Evolutionary conservation across 2,329 filamentous ascomycete species (phyloP), one percentile per base, ranked within the genome.

Genomic region (Metarhizium brunneum): DNA sequence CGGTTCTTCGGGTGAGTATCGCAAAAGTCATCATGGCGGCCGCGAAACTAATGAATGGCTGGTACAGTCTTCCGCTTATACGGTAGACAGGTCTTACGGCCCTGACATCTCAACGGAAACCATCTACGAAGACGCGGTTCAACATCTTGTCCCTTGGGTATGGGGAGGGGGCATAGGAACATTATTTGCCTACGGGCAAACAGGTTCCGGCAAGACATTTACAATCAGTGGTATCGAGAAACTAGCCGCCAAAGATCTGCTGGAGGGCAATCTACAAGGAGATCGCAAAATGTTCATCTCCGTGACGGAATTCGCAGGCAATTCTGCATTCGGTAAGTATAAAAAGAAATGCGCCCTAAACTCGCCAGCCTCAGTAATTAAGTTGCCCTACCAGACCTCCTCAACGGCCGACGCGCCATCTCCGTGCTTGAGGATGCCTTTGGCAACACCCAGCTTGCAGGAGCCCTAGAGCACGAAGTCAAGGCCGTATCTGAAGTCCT

Each of bases 141-240:
- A 25, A 25, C 25, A 25, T 25, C 25, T 79, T 11, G 68, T 79
- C 13, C 70, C 74, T 0, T 77, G 70, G 67, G 73, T 72, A 0
- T 76, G 73, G 73, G 60, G 67, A 25, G 77, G 77, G 13, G 74
- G 76, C 18, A 69, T 78, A 25, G 71, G 71, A 16, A 79, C 76
- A n/a, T 62, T 79, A 40, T 76, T 78, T 49, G 73, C 73, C 38
- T 77, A 77, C 47, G 75, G 76, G 10, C 76, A 78, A 58, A 78
- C 76, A 0, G 74, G 75, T 7, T 77, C 76, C 1, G 76, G 76
- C 13, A 77, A 78, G 62, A 78, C 74, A 1, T 71, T 66, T 57
- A 77, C 74, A 1, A 67, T 78, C 54, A 73, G 66, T 54, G 65
- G 66, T 2, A 62, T 79, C 0, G 71, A 77, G 60, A 58, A 69